Base-by-base conservation (phyloP, 495 filamentous ascomycete genomes). In the Hypoxylon intermedium region DNA sequence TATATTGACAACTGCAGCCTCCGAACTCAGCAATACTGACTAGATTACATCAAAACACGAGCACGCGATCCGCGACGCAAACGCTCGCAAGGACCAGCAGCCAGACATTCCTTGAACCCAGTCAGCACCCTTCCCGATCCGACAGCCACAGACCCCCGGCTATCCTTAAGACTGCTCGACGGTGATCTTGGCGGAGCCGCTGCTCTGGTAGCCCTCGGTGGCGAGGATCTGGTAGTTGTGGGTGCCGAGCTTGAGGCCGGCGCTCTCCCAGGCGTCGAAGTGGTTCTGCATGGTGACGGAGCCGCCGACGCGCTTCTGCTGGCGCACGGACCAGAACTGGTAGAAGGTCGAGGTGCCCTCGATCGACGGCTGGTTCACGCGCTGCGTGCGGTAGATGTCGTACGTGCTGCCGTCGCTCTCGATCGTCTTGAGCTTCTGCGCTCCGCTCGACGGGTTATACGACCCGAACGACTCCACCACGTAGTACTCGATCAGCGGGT, bases 151-250 rank as follows among this genome's bases (percentile, higher is more conserved):
- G 34, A 15, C 31, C 9, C 11, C 3, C n/a, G 5, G 12, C 20
- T 2, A 12, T 12, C 6, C 34, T 37, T 48, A 65, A 12, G 62
- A 65, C 56, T 65, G 62, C 62, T 65, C 16, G 52, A 81, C 74
- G 44, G 60, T 74, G 36, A 79, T 78, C 11, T 47, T 20, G 34
- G 73, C 67, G 11, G 66, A 71, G 9, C 82, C 82, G 51, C 65
- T 74, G 60, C 74, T 76, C 64, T 76, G 71, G 63, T 82, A 83
- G 1, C 81, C 79, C 75, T 84, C 82, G 9, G 76, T 79, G 21
- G 82, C 81, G 13, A 88, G 69, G 60, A 87, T 85, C 76, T 83
- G 80, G 71, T 86, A 86, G 70, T 86, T 74, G 71, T 82, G 80
- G 0, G 69, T 69, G 0, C 83, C 83, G 9, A 87, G 66, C 13